Base-by-base conservation (phyloP, 2,329 filamentous ascomycete genomes). In the Myriosclerotinia scirpicola region DNA sequence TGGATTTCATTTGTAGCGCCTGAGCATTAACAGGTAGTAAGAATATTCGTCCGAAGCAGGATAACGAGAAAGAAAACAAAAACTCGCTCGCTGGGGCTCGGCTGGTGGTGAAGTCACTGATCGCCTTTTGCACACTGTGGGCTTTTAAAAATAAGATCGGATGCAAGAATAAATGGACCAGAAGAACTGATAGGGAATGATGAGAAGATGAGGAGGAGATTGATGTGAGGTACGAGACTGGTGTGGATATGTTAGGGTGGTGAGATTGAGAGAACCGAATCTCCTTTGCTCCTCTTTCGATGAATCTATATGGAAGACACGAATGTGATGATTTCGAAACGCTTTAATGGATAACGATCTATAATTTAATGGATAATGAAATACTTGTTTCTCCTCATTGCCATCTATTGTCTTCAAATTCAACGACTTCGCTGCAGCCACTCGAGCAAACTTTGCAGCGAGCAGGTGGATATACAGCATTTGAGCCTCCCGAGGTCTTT, bases 401-500 rank as follows among this genome's bases (percentile, higher is more conserved):
- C 7, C 12, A n/a, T 48, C 5, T 4, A 17, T 22, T 22, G 30
- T 48, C 26, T 60, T 48, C 20, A 9, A 17, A 22, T 17, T 12
- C 20, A 9, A 30, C 12, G 12, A 22, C 40, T 59, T 46, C 26
- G 17, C 26, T 36, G 26, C 3, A 4, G 2, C 20, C 6, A 34
- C 17, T 22, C 1, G 6, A 1, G 11, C 7, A 0, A 22, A 14
- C 0, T 46, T 46, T 48, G 20, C 30, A 36, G 12, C 26, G 11
- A 36, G 20, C 0, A 22, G 4, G 3, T 3, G 7, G 2, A 22
- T 7, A n/a, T 1, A 22, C 1, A 12, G 17, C 6, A 1, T 15
- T 2, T 38, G 12, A 48, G 3, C 1, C 11, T 2, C 17, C 9
- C 48, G 7, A 22, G 42, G n/a, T 46, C 36, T 38, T 26, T 11